Conservation (phyloP, 257 asterid genomes). For the Solanum microdontum region DNA sequence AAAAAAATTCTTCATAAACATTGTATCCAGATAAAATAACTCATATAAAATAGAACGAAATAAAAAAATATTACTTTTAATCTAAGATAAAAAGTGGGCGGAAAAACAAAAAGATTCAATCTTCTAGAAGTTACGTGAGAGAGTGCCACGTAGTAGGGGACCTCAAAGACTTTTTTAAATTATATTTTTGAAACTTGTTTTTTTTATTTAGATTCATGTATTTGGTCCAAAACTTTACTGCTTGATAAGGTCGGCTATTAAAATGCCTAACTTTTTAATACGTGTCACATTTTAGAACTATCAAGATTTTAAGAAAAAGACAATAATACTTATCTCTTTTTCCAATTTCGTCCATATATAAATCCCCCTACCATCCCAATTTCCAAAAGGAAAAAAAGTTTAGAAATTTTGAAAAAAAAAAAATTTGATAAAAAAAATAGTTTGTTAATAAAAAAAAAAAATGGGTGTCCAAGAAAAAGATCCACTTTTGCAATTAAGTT, state of each 20-base stretch:
- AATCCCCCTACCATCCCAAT: constrained; percentile 8
- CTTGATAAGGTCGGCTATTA: constrained; percentile 49
- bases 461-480: constrained; percentile 65
- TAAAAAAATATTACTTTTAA: rapidly evolving
- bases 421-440: background rate
- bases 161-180: background rate
- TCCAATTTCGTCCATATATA: constrained; percentile 18
- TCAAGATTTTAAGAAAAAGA: constrained; percentile 31
- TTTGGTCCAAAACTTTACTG: constrained; percentile 13
- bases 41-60: no score
- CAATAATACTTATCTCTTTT: constrained; percentile 38
- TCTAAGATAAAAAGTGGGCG: background rate
- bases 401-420: background rate
- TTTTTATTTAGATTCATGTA: constrained; percentile 24
- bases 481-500: constrained; percentile 63
- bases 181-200: background rate
- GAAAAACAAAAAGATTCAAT: background rate
- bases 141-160: constrained; percentile 5
- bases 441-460: background rate
- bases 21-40: rapidly evolving
- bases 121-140: constrained; percentile 9
- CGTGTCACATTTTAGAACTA: constrained; percentile 44
- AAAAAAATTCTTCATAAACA: no score
- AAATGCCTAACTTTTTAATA: constrained; percentile 17
- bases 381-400: background rate